phyloP scores from a whole-genome alignment of 2,329 filamentous ascomycete genomes.

The Macrophomina pseudophaseolina region DNA sequence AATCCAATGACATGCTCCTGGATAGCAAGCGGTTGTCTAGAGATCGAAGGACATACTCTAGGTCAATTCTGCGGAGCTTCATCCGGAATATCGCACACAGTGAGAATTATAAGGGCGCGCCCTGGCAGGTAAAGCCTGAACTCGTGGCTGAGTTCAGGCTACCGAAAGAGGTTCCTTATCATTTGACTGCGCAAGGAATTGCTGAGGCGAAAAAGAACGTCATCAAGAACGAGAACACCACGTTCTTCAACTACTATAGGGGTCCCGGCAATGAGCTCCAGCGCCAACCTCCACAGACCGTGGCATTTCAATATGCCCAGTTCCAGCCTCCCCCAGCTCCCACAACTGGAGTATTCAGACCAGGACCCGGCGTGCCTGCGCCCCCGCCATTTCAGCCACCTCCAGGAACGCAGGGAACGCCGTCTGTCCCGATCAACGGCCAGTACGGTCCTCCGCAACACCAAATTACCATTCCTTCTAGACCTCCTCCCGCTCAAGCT shows the following conservation, averaged over 20 bases:
- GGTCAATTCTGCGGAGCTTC: conserved; percentile 89
- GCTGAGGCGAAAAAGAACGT: conserved; percentile 64
- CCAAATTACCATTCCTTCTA: conserved; percentile 8
- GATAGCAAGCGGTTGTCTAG: conserved; percentile 69
- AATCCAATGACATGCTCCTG: conserved; percentile 55
- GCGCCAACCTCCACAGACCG: conserved; percentile 17
- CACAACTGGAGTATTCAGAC: conserved; percentile 7
- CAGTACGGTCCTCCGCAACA: conserved; percentile 19
- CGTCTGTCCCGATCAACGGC: conserved; percentile 12
- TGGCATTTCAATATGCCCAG: conserved; percentile 9
- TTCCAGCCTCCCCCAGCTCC: conserved; percentile 7
- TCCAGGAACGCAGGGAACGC: not conserved
- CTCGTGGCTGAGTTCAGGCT: conserved; percentile 86
- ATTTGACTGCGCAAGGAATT: conserved; percentile 42
- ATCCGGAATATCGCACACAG: conserved; percentile 93
- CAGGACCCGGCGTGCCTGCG: conserved; percentile 12
- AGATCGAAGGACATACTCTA: conserved; percentile 91
- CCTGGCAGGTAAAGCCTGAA: conserved; percentile 90
- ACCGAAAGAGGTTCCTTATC: conserved; percentile 76
- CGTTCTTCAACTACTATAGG: conserved; percentile 25
- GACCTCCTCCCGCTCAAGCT: conserved; percentile 36
- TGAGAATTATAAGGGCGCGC: conserved; percentile 93
- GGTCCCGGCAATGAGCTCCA: conserved; percentile 20
- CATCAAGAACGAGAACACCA: conserved; percentile 50
- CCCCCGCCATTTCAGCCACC: conserved; percentile 20